Evolutionary conservation across 2,329 filamentous ascomycete genomes (phyloP), one percentile per base, ranked within the genome.

Genomic region (Mycogone perniciosa): DNA sequence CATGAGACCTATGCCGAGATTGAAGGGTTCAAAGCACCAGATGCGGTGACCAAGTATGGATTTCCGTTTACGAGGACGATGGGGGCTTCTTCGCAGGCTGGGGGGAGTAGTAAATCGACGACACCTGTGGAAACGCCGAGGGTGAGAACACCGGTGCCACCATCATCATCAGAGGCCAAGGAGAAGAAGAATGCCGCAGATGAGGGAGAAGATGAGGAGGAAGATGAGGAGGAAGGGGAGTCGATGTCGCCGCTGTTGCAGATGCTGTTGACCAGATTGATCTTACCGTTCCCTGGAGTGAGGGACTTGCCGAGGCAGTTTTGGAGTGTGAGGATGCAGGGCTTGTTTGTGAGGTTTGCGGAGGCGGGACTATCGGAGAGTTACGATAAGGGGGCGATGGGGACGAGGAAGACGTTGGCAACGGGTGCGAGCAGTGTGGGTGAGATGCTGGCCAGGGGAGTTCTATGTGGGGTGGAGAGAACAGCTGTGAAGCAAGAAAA

Each of bases 361-460:
- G 76, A 82, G 31, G 85, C 82, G 2, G 81, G 88, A 46, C 71
- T 92, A 31, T 89, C 85, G 1, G 88, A 92, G 65, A 89, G 85
- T 63, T 92, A 90, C 61, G 88, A 92, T 64, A 89, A 89, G 66
- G 87, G 85, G 10, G 76, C 81, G 0, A 69, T 92, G 57, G 88
- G 88, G 1, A 82, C 84, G 53, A 76, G 88, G 46, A 90, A 89
- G 69, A 87, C 85, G 20, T 68, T 92, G 44, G 81, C 87, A 0
- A 89, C 88, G 6, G 86, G 84, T 0, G 76, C 83, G 7, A 85
- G 85, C 34, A 80, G 81, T 6, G 66, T 91, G 51, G 74, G 88
- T 48, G 88, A 90, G 67, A 82, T 84, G 61, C 70, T 87, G 9
- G 81, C 80, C 0, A 72, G 86, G 54, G 88, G 84, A 6, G 73